Evolutionary conservation across 2,329 filamentous ascomycete genomes (phyloP), one percentile per base, ranked within the genome.

Genomic region (Cercospora nicotianae): DNA sequence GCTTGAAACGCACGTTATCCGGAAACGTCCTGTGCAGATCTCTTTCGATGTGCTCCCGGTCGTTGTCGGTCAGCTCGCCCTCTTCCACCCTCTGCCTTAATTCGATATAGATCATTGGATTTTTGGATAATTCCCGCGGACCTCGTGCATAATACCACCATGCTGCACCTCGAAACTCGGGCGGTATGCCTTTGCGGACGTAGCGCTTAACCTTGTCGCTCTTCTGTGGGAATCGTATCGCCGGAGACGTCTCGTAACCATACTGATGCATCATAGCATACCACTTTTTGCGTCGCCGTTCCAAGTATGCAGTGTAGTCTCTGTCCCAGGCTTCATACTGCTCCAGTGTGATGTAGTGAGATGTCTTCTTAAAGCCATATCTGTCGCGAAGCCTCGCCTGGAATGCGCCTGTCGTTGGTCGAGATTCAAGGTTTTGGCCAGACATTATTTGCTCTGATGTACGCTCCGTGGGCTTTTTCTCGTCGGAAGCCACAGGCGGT

Each of bases 91-190:
- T 66, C 84, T 86, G 82, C 33, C 95, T 83, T 45, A 96, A 82
- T 63, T 88, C 85, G 63, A 89, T 86, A 77, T 97, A 98, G 16
- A 94, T 82, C 1, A 92, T 92, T 5, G 88, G 86, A 73, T 96
- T 87, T 75, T 92, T 90, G 62, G 88, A 87, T 68, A 97, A 79
- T 72, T 93, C 90, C 57, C 89, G 88, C 26, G 93, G 93, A 1
- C 94, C 94, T 20, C 93, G 93, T 10, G 93, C 93, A 77, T 97
- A 98, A 81, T 91, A 97, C 79, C 96, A 98, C 94, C 94, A 98
- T 57, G 94, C 94, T 5, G 92, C 91, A n/a, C 94, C 94, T 75
- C 94, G 88, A 89, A 93, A 96, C 72, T 97, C 93, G 0, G 94
- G 92, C 3, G 94, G 94, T 60, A 97, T 94, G 16, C 94, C 94